Base-by-base conservation (phyloP, 2,329 filamentous ascomycete genomes). In the Claviceps sp. region DNA sequence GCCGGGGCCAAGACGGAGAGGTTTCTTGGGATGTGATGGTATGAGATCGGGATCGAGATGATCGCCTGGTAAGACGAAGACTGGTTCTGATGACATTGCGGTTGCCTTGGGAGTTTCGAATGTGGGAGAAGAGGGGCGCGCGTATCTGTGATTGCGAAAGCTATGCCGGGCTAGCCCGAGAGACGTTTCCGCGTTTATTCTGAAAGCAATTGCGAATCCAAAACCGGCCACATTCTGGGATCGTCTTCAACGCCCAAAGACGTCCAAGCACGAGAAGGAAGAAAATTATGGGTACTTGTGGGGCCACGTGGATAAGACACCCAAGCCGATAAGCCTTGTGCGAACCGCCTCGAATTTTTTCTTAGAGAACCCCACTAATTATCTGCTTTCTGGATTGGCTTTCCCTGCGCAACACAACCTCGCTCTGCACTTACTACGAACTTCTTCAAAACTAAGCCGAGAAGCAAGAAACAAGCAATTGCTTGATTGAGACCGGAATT, bases 61-160 rank as follows among this genome's bases (percentile, higher is more conserved):
- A 60, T 96, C 89, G 58, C 93, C 90, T 0, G 93, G 93, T 6
- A 97, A 79, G 55, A 96, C 79, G 56, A 91, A 73, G 47, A 71
- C 70, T n/a, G 74, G 69, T 30, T 80, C 73, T 38, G 76, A 70
- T 24, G 77, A 67, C 81, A 85, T 85, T 8, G 34, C 24, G 14
- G n/a, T 19, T 17, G 34, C n/a, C 7, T 11, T 13, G 17, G 30
- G 6, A 30, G 4, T 42, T 42, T 10, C 17, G 17, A 26, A 34
- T 41, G 16, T 40, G 50, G 3, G 13, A 45, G 38, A 40, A 24
- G 8, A 40, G 3, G 5, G 7, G 24, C 45, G 50, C n/a, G 34
- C 14, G 10, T 39, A 11, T 19, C 38, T 30, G 38, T 14, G 13
- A 34, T 46, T 42, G 48, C 50, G 11, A 8, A 42, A 5, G 5